Evolutionary conservation across 2,329 filamentous ascomycete genomes (phyloP), one percentile per base, ranked within the genome.

Genomic region (Trichoderma hamatum): DNA sequence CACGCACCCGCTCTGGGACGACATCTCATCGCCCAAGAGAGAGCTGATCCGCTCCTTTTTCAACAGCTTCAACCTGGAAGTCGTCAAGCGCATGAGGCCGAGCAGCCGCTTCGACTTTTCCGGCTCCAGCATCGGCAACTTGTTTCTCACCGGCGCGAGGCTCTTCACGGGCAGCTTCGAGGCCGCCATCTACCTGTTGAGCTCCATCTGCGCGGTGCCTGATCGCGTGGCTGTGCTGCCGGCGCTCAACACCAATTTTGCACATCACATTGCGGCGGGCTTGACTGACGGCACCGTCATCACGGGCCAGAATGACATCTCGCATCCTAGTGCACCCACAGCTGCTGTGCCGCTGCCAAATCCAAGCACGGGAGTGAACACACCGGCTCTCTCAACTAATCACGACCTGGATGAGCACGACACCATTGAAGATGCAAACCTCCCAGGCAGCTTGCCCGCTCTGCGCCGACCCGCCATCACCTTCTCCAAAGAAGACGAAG

Each of bases 101-200:
- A 88, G 86, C 39, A 91, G 89, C 51, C 88, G 89, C 6, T 95
- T 94, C 76, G 91, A 94, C 78, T 95, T 93, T 75, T 89, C 90
- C 6, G 88, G 88, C 13, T 91, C 92, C 10, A 92, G 90, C 71
- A 87, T 94, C 10, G 92, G 92, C 10, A 95, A 95, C 75, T 80
- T 95, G 24, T 95, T 95, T 75, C 81, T 95, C 59, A 94, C 92
- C 0, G 95, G 94, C 0, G 94, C 93, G 0, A 88, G 95, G 1
- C 86, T 98, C 13, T 97, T 97, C 81, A 94, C 93, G 1, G 95
- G 95, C 36, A 95, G 91, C 69, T 95, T 98, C 72, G 96, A 98
- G 78, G 92, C 92, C 7, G 93, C 93, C 52, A 96, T 98, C 71
- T 97, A 97, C 77, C 87, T 98, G 2, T 86, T 98, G 5, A 92